These are phyloP conservation scores for Colletotrichum liaoningense DNA, from an alignment of 2,329 filamentous ascomycete genomes.

Conservation along the genomic window DNA sequence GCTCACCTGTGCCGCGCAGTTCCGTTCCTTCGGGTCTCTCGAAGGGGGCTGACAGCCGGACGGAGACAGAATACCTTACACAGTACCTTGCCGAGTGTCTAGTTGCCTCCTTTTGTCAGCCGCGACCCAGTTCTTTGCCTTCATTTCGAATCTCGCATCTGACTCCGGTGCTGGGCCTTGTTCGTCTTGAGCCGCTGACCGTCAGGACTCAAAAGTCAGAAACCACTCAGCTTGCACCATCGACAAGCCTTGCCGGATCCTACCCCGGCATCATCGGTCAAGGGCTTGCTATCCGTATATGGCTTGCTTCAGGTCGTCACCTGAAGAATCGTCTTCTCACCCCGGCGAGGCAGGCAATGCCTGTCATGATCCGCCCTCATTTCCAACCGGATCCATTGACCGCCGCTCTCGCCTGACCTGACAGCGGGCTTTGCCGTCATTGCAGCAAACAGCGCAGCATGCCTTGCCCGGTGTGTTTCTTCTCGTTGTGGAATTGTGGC, in stretches of 20 bases:
- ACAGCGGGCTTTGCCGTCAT: slow-evolving; percentile 34
- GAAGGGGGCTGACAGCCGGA: neutral
- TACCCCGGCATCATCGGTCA: neutral
- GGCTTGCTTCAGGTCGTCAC: slow-evolving; percentile 1
- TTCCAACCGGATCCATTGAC: slow-evolving; percentile 25
- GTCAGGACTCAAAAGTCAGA: neutral
- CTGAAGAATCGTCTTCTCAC: slow-evolving; percentile 3
- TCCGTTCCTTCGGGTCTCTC: neutral
- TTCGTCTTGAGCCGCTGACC: neutral
- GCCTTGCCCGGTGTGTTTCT: neutral
- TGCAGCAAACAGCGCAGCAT: slow-evolving; percentile 6
- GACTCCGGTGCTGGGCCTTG: slow-evolving; percentile 3
- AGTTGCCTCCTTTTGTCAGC: slow-evolving; percentile 12
- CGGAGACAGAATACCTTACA: neutral
- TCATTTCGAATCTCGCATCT: slow-evolving; percentile 3
- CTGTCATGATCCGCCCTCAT: slow-evolving; percentile 27
- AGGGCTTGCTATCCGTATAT: neutral
- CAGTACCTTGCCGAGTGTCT: neutral
- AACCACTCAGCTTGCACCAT: neutral
- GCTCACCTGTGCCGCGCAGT: neutral
- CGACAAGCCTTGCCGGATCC: neutral
- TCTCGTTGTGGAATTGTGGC: neutral
- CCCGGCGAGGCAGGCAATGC: slow-evolving; percentile 8
- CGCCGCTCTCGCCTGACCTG: slow-evolving; percentile 10
- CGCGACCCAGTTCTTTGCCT: slow-evolving; percentile 9